These are phyloP conservation scores for Claviceps quebecensis DNA, from an alignment of 2,329 filamentous ascomycete genomes.

Conservation along the genomic window DNA sequence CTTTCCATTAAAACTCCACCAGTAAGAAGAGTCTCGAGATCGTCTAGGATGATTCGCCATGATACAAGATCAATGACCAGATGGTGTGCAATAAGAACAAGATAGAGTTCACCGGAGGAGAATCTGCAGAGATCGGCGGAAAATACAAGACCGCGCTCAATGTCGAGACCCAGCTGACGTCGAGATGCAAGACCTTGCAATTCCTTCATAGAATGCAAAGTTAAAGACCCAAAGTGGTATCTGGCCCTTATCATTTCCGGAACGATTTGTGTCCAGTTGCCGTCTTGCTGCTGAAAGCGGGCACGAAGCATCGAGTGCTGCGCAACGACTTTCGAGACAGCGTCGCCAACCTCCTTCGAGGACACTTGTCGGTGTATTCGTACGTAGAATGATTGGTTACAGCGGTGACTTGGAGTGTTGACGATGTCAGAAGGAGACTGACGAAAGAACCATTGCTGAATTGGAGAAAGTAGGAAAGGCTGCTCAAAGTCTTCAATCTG, in stretches of 20 bases:
- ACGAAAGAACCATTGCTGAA: slow-evolving; percentile 6
- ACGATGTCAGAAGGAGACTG: not conserved
- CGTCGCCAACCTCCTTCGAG: not conserved
- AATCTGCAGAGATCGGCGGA: slow-evolving; percentile 3
- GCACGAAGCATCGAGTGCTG: slow-evolving; percentile 7
- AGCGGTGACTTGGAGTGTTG: not conserved
- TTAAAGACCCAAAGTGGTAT: not conserved
- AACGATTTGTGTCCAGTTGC: slow-evolving; percentile 1
- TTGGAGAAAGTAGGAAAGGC: slow-evolving; percentile 2
- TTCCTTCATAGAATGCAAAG: not conserved
- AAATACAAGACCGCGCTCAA: slow-evolving; percentile 1
- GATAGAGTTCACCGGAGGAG: slow-evolving; percentile 8
- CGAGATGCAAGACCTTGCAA: not conserved
- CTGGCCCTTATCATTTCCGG: not conserved
- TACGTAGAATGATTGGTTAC: slow-evolving; percentile 2
- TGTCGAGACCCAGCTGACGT: not conserved
- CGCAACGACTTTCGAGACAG: slow-evolving; percentile 1
- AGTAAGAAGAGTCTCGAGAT: slow-evolving; percentile 26
- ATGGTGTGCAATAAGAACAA: slow-evolving; percentile 22
- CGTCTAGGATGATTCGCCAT: slow-evolving; percentile 29
- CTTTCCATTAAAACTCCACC: not conserved
- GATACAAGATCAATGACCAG: slow-evolving; percentile 30
- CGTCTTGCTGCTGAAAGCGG: slow-evolving; percentile 1
- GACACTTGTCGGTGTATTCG: not conserved
- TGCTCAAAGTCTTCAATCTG: slow-evolving; percentile 1